Evolutionary conservation across 495 filamentous ascomycete species (phyloP).

Genomic region (Lophiostoma macrostomum): DNA sequence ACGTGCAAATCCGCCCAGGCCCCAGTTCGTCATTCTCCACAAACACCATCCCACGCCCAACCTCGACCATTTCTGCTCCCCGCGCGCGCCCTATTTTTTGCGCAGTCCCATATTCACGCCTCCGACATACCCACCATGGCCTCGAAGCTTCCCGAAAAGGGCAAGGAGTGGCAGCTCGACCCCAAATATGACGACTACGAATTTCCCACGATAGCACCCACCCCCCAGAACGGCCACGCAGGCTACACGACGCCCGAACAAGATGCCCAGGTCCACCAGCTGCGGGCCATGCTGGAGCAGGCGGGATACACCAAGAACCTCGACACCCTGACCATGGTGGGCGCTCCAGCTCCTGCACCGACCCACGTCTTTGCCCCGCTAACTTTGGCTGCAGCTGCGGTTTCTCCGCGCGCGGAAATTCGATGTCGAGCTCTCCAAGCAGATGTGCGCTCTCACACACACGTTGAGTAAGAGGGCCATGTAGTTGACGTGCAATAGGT

Average conservation of each 20-base stretch:
- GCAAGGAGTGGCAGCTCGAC: conserved; percentile 57
- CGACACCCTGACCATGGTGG: conserved; percentile 84
- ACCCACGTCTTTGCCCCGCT: conserved; percentile 14
- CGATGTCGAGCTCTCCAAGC: conserved; percentile 75
- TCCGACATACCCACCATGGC: conserved; percentile 20
- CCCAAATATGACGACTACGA: conserved; percentile 96
- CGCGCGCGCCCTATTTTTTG: neutral
- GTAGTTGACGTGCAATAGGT: conserved; percentile 56
- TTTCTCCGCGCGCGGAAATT: conserved; percentile 95
- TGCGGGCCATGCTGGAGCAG: conserved; percentile 79
- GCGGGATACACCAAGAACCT: conserved; percentile 79
- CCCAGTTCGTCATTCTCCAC: conserved; percentile 20
- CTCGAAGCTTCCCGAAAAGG: conserved; percentile 6
- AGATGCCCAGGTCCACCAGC: conserved; percentile 83
- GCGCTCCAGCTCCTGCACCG: neutral
- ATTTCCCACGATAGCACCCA: conserved; percentile 75
- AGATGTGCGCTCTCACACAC: conserved; percentile 62
- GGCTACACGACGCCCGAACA: conserved; percentile 84
- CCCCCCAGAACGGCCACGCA: conserved; percentile 71
- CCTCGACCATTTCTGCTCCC: neutral
- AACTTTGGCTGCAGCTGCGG: conserved; percentile 56
- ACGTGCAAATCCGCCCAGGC: conserved; percentile 22
- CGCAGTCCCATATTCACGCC: neutral
- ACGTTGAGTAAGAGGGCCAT: neutral
- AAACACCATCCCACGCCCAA: neutral